Evolutionary conservation across 495 filamentous ascomycete species (phyloP), one percentile per base, ranked within the genome.

Genomic region (Alectoria sarmentosa): DNA sequence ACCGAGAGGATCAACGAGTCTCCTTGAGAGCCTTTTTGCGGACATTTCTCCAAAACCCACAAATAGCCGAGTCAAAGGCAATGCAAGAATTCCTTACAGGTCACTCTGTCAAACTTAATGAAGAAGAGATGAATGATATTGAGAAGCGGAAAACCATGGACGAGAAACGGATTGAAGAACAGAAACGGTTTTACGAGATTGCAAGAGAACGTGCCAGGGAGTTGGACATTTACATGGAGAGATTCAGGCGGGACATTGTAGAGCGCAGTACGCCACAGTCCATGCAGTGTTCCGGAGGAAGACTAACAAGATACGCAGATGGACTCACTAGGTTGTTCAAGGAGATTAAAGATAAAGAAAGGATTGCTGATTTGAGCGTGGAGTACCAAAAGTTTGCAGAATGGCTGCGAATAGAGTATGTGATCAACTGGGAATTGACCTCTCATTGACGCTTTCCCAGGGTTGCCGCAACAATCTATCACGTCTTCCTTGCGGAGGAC

Each of bases 331-430:
- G 90, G 73, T 86, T 98, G 28, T 96, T 98, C 75, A 80, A 86
- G 63, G 94, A 97, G 74, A 95, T 98, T 72, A 86, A 86, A 65
- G 86, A 90, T 59, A 97, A 98, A 77, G 76, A 88, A 48, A 89
- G 81, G 21, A 90, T 98, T 57, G 82, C 84, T 66, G 92, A 98
- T 67, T 82, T 98, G 30, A 92, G 88, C 69, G 84, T 94, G 36
- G 92, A 98, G 73, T 98, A 98, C 73, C 89, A 94, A 70, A 98
- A 98, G 71, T 98, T 98, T 71, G 93, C 93, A 36, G 94, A 98
- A 75, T 98, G 94, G 94, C 79, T 98, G 58, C 87, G 95, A 36
- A 98, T 98, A 70, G 94, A 98, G 80, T 83, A 72, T 62, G 77
- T 75, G 36, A 41, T 34, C 15, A 37, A 54, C 0, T 58, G 37